Evolutionary conservation across 441 rosid species (phyloP).

Genomic region (Brassica balearica): DNA sequence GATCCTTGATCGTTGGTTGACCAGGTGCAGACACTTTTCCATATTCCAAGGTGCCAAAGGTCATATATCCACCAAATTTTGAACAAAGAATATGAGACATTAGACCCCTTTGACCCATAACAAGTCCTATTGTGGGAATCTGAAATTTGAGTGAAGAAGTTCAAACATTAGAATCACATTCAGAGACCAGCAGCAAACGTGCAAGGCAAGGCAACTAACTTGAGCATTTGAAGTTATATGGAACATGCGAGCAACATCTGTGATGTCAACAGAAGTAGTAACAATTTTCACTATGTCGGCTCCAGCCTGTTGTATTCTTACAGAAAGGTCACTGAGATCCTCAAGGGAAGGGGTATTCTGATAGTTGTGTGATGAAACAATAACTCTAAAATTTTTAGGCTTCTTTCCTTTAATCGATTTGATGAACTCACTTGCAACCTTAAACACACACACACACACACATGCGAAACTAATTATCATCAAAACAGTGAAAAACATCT

Average conservation of each 20-base stretch:
- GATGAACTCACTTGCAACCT: constrained; percentile 80
- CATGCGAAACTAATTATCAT: constrained; percentile 7
- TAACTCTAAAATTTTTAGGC: constrained; percentile 37
- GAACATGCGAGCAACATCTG: constrained; percentile 88
- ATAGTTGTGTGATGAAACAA: constrained; percentile 92
- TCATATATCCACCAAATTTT: constrained; percentile 89
- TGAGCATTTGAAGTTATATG: constrained; percentile 83
- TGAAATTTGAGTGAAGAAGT: constrained; percentile 43
- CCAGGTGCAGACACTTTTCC: constrained; percentile 88
- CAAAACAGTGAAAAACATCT: neutral
- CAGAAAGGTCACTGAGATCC: constrained; percentile 79
- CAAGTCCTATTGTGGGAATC: constrained; percentile 87
- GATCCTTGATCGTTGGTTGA: constrained; percentile 78
- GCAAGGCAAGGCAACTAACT: constrained; percentile 57
- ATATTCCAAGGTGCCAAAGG: constrained; percentile 80
- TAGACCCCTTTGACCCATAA: constrained; percentile 90
- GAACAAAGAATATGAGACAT: constrained; percentile 87
- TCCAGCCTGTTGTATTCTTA: constrained; percentile 75
- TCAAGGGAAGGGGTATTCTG: constrained; percentile 78
- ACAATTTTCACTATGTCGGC: constrained; percentile 96
- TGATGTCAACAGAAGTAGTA: constrained; percentile 80
- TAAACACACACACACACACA: constrained; percentile 18
- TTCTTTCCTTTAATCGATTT: constrained; percentile 62
- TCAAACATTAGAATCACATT: constrained; percentile 17
- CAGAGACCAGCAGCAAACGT: constrained; percentile 14